phyloP scores from a whole-genome alignment of 2,329 filamentous ascomycete species.

The Monosporascus ibericus region DNA sequence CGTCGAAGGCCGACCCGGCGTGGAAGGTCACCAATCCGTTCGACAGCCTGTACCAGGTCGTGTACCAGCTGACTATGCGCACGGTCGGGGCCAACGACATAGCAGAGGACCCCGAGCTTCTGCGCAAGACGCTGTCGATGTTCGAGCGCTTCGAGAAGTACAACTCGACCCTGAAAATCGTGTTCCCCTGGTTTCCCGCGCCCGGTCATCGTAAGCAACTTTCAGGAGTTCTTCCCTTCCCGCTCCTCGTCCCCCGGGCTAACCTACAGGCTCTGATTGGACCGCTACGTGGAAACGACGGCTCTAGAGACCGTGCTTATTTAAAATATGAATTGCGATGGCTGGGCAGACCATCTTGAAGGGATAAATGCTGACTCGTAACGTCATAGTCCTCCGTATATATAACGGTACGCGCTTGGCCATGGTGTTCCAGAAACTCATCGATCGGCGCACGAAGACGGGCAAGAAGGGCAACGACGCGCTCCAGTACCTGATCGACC shows the following conservation, averaged over 20 bases:
- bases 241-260: no score
- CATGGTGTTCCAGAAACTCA: conserved; percentile 40
- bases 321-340: no score
- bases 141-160: conserved; percentile 42
- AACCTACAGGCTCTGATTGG: no score
- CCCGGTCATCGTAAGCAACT: conserved; percentile 22
- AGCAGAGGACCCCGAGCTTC: conserved; percentile 36
- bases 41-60: conserved; percentile 43
- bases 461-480: conserved; percentile 41
- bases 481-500: conserved; percentile 47
- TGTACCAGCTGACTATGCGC: conserved; percentile 53
- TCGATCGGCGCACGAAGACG: conserved; percentile 36
- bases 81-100: conserved; percentile 48
- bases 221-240: no score
- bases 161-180: conserved; percentile 37
- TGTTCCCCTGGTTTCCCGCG: conserved; percentile 48
- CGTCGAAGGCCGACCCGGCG: conserved; percentile 11
- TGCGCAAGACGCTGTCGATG: conserved; percentile 35
- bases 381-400: conserved; percentile 28
- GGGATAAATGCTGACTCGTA: no score
- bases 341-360: no score
- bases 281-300: no score
- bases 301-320: no score
- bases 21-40: conserved; percentile 44
- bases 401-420: conserved; percentile 42